Conservation (phyloP, 768 basidiomycete genomes). For the Phlebiopsis gigantea region DNA sequence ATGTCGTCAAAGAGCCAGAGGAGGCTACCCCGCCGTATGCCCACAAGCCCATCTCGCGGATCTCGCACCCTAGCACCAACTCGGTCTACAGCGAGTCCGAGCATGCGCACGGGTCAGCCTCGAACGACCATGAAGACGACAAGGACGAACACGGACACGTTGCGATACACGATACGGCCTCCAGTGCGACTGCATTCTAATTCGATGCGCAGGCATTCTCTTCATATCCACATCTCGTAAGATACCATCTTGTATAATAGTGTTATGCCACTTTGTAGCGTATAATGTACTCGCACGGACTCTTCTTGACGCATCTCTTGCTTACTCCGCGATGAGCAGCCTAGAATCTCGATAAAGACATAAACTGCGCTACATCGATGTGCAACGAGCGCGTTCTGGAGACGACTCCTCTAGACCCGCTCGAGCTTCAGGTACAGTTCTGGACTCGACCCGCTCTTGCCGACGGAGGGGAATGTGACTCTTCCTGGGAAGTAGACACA, state of each 20-base stretch:
- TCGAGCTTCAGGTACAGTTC: no score
- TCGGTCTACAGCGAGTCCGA: slow-evolving; percentile 9
- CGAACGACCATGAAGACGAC: not conserved
- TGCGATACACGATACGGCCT: not conserved
- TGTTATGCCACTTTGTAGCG: not conserved
- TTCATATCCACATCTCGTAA: not conserved
- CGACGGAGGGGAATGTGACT: no score
- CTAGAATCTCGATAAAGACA: no score
- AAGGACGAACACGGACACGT: slow-evolving; percentile 1
- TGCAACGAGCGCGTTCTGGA: no score
- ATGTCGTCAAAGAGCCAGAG: slow-evolving; percentile 13
- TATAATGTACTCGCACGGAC: not conserved
- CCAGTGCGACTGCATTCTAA: slow-evolving; percentile 1
- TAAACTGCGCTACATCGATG: no score
- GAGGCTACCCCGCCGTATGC: slow-evolving; percentile 15
- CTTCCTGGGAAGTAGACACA: no score
- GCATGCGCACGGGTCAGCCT: not conserved
- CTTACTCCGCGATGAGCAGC: not conserved
- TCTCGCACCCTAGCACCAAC: not conserved
- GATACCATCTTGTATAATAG: not conserved
- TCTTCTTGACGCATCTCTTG: not conserved
- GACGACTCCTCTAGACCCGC: no score
- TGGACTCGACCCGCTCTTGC: no score
- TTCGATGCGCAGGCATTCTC: not conserved
- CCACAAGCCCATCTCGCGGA: slow-evolving; percentile 7